Evolutionary conservation across 495 filamentous ascomycete genomes (phyloP).

Genomic region (Niebla homalea): DNA sequence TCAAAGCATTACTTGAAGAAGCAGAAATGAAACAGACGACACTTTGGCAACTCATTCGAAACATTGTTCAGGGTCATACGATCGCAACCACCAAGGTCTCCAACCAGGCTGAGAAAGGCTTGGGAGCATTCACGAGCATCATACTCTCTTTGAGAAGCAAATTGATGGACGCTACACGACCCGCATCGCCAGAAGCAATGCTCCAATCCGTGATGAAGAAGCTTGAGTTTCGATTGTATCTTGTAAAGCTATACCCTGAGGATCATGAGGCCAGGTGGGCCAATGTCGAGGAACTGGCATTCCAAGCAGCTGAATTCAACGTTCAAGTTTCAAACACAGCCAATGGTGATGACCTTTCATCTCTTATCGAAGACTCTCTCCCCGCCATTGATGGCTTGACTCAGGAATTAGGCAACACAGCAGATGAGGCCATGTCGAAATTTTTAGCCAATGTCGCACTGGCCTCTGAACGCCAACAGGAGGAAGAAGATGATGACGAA

Average conservation of each 20-base stretch:
- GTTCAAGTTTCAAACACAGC: conserved; percentile 17
- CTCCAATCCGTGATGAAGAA: conserved; percentile 63
- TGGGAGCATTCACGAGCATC: conserved; percentile 46
- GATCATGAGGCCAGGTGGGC: conserved; percentile 80
- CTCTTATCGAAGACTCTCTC: conserved; percentile 50
- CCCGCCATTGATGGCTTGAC: conserved; percentile 65
- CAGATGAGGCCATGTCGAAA: conserved; percentile 55
- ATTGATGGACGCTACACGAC: conserved; percentile 34
- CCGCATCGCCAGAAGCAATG: conserved; percentile 50
- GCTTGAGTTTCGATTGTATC: conserved; percentile 57
- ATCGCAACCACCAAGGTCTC: conserved; percentile 54
- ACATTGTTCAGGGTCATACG: conserved; percentile 55
- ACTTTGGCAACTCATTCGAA: conserved; percentile 61
- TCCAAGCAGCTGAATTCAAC: conserved; percentile 60
- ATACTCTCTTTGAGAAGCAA: conserved; percentile 49
- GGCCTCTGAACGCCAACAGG: conserved; percentile 57
- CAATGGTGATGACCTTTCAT: conserved; percentile 25
- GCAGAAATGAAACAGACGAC: conserved; percentile 49
- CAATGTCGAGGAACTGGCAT: conserved; percentile 79
- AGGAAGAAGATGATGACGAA: conserved; percentile 33
- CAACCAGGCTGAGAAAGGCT: conserved; percentile 51
- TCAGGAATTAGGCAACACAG: conserved; percentile 43
- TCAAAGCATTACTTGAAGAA: conserved; percentile 58
- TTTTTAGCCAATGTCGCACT: conserved; percentile 87
- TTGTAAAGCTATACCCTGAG: conserved; percentile 53